Conservation (phyloP, 2,329 filamentous ascomycete genomes). For the Fusarium sp. region DNA sequence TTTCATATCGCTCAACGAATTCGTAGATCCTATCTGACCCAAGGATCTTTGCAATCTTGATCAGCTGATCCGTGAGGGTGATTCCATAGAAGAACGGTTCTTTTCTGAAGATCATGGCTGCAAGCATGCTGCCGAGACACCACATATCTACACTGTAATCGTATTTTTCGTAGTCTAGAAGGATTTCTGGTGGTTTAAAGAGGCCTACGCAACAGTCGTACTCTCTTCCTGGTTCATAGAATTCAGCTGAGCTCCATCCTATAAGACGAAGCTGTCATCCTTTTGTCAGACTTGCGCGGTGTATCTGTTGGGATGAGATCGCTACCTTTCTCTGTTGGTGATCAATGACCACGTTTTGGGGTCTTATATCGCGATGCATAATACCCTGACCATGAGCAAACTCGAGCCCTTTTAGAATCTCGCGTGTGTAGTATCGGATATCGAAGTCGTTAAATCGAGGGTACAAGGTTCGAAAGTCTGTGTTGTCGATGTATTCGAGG, state of each 20-base stretch:
- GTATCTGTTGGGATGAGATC: accelerated
- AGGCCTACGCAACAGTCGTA: neutral
- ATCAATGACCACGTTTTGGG: conserved; percentile 22
- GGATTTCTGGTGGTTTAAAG: conserved; percentile 81
- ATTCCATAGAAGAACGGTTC: conserved; percentile 99
- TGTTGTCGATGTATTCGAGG: conserved; percentile 16
- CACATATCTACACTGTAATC: conserved; percentile 99
- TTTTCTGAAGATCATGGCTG: conserved; percentile 98
- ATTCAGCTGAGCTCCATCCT: conserved; percentile 17
- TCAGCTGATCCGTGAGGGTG: conserved; percentile 94
- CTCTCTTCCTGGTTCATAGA: neutral
- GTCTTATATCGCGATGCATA: conserved; percentile 21
- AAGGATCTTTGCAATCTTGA: conserved; percentile 97
- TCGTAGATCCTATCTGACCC: conserved; percentile 96
- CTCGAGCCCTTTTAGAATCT: conserved; percentile 13
- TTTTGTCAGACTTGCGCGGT: accelerated
- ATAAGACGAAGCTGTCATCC: conserved; percentile 4
- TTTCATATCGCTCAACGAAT: conserved; percentile 97
- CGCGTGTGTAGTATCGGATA: conserved; percentile 7
- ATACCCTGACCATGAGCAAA: conserved; percentile 10
- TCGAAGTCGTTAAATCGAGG: neutral
- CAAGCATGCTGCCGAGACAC: conserved; percentile 98
- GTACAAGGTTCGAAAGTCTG: conserved; percentile 4
- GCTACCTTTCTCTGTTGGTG: neutral
- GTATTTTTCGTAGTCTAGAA: conserved; percentile 97